phyloP scores from a whole-genome alignment of 1,284 basidiomycete genomes.

The Vanrija humicola region DNA sequence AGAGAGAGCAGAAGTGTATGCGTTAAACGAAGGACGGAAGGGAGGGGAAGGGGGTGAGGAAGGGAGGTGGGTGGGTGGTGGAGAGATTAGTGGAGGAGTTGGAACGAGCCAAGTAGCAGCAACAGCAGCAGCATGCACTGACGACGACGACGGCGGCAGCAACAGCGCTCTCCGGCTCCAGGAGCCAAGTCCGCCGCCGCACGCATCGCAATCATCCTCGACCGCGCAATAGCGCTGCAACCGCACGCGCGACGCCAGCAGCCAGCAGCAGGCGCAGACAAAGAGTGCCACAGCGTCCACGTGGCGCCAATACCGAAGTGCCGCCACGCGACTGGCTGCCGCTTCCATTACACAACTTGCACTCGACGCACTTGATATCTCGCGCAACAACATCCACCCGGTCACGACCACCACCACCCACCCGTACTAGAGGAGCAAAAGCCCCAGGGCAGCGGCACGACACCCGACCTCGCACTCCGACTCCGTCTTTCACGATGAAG shows the following conservation, averaged over 20 bases:
- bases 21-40: background rate
- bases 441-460: slow-evolving; percentile 11
- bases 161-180: too few relatives aligned
- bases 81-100: background rate
- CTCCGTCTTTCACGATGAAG: slow-evolving; percentile 50
- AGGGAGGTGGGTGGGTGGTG: background rate
- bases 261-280: too few relatives aligned
- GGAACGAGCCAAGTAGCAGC: background rate
- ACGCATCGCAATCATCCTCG: background rate
- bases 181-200: too few relatives aligned
- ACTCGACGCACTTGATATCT: background rate
- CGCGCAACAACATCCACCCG: background rate
- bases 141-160: background rate
- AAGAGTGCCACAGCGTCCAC: background rate
- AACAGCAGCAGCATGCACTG: background rate
- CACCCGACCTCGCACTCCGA: slow-evolving; percentile 19
- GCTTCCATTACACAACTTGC: background rate
- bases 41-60: background rate
- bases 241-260: too few relatives aligned
- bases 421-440: background rate
- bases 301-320: background rate
- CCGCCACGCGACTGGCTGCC: background rate
- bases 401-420: background rate
- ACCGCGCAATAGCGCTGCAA: too few relatives aligned
- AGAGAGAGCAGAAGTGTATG: background rate